phyloP scores from a whole-genome alignment of 352 stramenopile species.

The Sclerospora graminicola region DNA sequence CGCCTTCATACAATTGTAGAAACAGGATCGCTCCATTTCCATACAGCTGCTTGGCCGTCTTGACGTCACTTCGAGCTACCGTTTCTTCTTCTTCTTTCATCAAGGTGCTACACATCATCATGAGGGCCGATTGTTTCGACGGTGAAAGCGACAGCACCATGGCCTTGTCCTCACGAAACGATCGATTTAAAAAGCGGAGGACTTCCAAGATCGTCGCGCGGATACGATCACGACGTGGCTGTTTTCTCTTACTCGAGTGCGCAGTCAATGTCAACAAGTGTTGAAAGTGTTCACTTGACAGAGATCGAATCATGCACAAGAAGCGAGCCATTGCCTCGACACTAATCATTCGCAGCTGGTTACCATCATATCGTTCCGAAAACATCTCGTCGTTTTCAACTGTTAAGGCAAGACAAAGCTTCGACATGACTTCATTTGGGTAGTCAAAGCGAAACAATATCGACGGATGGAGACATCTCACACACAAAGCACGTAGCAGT shows the following conservation, averaged over 20 bases:
- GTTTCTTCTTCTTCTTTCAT: slow-evolving; percentile 66
- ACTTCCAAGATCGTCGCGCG: slow-evolving; percentile 29
- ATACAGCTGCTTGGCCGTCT: slow-evolving; percentile 33
- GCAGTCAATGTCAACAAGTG: slow-evolving; percentile 23
- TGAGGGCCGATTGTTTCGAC: slow-evolving; percentile 24
- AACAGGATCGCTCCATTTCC: slow-evolving; percentile 45
- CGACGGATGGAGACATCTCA: slow-evolving; percentile 33
- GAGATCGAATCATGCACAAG: slow-evolving; percentile 26
- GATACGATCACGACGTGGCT: slow-evolving; percentile 34
- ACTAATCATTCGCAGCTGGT: slow-evolving; percentile 7
- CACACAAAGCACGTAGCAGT: slow-evolving; percentile 27
- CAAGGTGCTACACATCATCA: slow-evolving; percentile 36
- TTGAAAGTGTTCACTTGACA: slow-evolving; percentile 22
- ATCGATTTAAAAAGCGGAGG: slow-evolving; percentile 30
- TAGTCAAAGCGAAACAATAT: slow-evolving; percentile 50
- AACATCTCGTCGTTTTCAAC: neutral
- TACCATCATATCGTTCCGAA: neutral
- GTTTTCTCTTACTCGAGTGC: slow-evolving; percentile 34
- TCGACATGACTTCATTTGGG: slow-evolving; percentile 31
- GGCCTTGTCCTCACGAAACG: slow-evolving; percentile 3
- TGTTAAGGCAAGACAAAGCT: slow-evolving; percentile 20
- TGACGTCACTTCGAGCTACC: slow-evolving; percentile 31
- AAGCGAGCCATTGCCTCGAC: slow-evolving; percentile 24
- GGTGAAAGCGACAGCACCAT: slow-evolving; percentile 7
- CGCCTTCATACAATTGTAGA: slow-evolving; percentile 27